Evolutionary conservation across 139 green algal species (phyloP).

Genomic region (Coccomyxa sp.): DNA sequence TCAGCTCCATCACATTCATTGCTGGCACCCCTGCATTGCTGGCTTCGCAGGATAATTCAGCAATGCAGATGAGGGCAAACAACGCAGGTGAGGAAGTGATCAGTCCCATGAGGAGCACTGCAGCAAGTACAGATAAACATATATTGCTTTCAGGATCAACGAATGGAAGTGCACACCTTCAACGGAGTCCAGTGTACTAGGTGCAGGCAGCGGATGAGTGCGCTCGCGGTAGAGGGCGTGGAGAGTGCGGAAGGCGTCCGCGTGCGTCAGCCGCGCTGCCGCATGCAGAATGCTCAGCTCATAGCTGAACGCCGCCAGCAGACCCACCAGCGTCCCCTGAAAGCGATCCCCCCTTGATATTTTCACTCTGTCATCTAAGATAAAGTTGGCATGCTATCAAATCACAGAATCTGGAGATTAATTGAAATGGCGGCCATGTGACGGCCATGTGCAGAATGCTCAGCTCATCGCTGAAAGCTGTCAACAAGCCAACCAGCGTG

Average conservation of each 20-base stretch:
- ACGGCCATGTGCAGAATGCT: constrained; percentile 34
- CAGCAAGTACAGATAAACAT: too few species aligned
- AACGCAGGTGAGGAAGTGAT: too few species aligned
- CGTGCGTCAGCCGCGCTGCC: constrained; percentile 22
- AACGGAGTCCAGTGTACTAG: not conserved
- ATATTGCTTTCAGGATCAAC: too few species aligned
- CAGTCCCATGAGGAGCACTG: too few species aligned
- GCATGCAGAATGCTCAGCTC: constrained; percentile 40
- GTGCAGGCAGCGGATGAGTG: not conserved
- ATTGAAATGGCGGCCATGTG: too few species aligned
- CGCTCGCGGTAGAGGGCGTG: constrained; percentile 9
- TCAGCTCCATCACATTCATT: too few species aligned
- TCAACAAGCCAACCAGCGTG: constrained; percentile 40
- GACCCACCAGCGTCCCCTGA: constrained; percentile 38
- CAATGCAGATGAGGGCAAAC: too few species aligned
- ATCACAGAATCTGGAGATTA: too few species aligned
- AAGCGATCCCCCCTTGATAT: constrained; percentile 34
- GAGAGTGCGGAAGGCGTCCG: constrained; percentile 25
- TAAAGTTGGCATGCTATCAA: too few species aligned
- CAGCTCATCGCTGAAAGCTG: constrained; percentile 35
- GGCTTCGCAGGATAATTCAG: too few species aligned
- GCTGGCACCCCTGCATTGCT: too few species aligned
- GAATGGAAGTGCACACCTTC: not conserved
- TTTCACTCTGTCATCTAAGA: too few species aligned
- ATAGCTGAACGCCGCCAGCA: constrained; percentile 37